Conservation (phyloP, 83 land plant genomes). For the Thuja plicata region DNA sequence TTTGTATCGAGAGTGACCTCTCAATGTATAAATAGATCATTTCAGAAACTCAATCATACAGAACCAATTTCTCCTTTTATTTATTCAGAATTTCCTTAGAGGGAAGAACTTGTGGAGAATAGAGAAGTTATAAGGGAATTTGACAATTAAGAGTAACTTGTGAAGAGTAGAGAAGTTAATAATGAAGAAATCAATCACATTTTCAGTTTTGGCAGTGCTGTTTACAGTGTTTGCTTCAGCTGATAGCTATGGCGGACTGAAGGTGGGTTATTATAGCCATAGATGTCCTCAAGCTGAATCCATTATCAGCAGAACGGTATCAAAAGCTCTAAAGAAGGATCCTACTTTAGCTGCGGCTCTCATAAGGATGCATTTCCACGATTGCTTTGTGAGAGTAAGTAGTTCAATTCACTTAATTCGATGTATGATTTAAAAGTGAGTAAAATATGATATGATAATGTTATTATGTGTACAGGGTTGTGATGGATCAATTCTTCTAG, state of each 20-base stretch:
- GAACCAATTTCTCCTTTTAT: no score
- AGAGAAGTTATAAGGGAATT: no score
- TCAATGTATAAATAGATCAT: no score
- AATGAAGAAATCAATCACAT: no score
- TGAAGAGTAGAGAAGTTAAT: no score
- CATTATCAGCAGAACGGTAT: conserved; percentile 1
- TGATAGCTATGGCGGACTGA: not conserved
- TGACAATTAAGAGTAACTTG: no score
- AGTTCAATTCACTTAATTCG: not conserved
- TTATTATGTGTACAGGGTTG: conserved; percentile 33
- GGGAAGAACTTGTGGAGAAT: no score
- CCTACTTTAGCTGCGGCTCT: conserved; percentile 25
- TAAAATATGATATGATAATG: not conserved
- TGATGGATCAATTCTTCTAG: conserved; percentile 47
- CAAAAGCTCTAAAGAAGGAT: not conserved
- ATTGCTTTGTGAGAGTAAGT: conserved; percentile 42
- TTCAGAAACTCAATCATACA: no score
- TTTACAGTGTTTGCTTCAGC: no score
- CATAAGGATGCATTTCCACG: conserved; percentile 46
- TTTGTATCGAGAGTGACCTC: no score
- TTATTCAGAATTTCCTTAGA: no score
- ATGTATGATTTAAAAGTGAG: not conserved
- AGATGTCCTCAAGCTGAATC: conserved; percentile 24
- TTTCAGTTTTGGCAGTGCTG: no score
- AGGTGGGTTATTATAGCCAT: not conserved